Conservation (phyloP, 805 yeast species). For the Metschnikowia koreensis region DNA sequence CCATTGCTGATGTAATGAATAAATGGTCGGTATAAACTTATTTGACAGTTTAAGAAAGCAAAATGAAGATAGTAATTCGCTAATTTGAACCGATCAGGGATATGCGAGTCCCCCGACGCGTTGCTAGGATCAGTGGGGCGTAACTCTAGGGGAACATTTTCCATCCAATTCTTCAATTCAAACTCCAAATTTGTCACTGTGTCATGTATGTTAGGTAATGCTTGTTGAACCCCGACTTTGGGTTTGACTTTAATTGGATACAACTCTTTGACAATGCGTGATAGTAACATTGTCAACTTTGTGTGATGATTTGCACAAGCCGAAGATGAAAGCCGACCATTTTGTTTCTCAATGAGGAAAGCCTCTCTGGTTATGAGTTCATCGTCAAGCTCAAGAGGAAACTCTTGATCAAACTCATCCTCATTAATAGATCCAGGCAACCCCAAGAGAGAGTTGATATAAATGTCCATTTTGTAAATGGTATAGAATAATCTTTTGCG, state of each 20-base stretch:
- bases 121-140: constrained; percentile 65
- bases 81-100: constrained; percentile 58
- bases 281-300: constrained; percentile 63
- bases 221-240: constrained; percentile 5
- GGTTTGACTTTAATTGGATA: constrained; percentile 64
- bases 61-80: constrained; percentile 74
- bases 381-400: constrained; percentile 83
- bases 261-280: constrained; percentile 65
- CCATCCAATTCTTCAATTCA: constrained; percentile 70
- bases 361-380: constrained; percentile 75
- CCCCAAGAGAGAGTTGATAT: constrained; percentile 83
- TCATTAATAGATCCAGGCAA: constrained; percentile 74
- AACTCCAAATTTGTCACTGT: constrained; percentile 62
- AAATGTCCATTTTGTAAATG: constrained; percentile 85
- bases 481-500: constrained; percentile 87
- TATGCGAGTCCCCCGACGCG: constrained; percentile 15
- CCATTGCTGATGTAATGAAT: constrained; percentile 76
- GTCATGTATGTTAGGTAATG: constrained; percentile 35
- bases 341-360: constrained; percentile 46
- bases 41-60: constrained; percentile 72
- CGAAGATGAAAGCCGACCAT: constrained; percentile 60
- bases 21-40: constrained; percentile 82
- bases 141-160: constrained; percentile 65
- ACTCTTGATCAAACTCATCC: constrained; percentile 82
- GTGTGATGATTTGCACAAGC: constrained; percentile 88